Conservation (phyloP, 164 flowering plant genomes). For the Aristolochia contorta region DNA sequence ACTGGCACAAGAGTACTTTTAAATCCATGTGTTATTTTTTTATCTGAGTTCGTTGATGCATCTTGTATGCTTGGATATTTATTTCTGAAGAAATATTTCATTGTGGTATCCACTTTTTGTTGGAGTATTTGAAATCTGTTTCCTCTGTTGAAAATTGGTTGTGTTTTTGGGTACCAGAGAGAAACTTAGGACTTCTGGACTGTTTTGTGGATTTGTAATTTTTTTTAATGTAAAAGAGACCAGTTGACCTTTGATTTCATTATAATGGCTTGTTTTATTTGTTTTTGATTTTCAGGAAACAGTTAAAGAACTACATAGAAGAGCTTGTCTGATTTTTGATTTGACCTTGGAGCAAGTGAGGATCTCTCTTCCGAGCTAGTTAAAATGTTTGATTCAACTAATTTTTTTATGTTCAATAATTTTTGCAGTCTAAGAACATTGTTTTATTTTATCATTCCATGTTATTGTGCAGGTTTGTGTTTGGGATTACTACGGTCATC, state of each 20-base stretch:
- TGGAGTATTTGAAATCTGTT: no score
- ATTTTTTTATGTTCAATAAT: slow-evolving; percentile 5
- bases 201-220: no score
- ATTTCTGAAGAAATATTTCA: no score
- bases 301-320: slow-evolving; percentile 69
- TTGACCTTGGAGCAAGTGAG: slow-evolving; percentile 72
- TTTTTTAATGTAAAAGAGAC: neutral
- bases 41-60: no score
- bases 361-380: slow-evolving; percentile 4
- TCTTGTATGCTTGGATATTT: no score
- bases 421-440: neutral
- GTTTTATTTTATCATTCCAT: no score
- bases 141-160: no score
- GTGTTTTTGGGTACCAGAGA: no score
- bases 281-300: slow-evolving; percentile 58
- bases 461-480: slow-evolving; percentile 46
- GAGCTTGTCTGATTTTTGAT: slow-evolving; percentile 76
- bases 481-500: slow-evolving; percentile 84
- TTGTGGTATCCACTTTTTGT: no score
- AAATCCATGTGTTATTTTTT: no score
- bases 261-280: neutral
- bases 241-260: neutral
- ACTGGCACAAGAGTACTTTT: no score
- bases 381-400: neutral
- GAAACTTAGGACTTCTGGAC: no score